Evolutionary conservation across 2,329 filamentous ascomycete genomes (phyloP).

Genomic region (Diaporthe ilicicola): DNA sequence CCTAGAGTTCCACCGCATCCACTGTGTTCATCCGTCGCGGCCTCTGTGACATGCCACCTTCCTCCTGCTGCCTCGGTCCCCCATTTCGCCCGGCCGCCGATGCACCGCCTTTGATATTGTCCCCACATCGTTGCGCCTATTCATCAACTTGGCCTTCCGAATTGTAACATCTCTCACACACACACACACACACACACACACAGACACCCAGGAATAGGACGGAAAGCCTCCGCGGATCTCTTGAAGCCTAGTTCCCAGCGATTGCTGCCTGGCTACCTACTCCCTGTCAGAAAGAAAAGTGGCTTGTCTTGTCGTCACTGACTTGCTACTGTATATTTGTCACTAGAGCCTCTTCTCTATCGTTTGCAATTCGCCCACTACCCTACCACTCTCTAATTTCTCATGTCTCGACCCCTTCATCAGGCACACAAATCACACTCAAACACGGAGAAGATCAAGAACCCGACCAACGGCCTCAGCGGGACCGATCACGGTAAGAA

Average conservation of each 20-base stretch:
- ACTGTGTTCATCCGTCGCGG: background rate
- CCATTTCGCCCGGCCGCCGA: background rate
- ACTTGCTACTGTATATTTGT: background rate
- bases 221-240: background rate
- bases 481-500: background rate
- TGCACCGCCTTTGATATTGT: constrained; percentile 6
- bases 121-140: background rate
- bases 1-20: background rate
- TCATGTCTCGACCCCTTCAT: background rate
- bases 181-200: background rate
- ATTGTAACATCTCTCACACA: background rate
- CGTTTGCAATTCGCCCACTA: background rate
- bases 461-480: constrained; percentile 1
- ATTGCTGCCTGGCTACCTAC: background rate
- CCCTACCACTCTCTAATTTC: background rate
- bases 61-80: constrained; percentile 1
- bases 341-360: background rate
- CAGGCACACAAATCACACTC: background rate
- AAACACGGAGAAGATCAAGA: constrained; percentile 14
- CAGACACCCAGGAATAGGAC: background rate
- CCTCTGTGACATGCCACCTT: background rate
- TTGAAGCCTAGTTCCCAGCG: background rate
- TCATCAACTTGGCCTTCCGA: background rate
- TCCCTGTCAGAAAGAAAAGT: background rate
- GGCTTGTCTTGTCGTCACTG: background rate